Conservation (phyloP, 345 rosid species). For the Hibiscus trionum region DNA sequence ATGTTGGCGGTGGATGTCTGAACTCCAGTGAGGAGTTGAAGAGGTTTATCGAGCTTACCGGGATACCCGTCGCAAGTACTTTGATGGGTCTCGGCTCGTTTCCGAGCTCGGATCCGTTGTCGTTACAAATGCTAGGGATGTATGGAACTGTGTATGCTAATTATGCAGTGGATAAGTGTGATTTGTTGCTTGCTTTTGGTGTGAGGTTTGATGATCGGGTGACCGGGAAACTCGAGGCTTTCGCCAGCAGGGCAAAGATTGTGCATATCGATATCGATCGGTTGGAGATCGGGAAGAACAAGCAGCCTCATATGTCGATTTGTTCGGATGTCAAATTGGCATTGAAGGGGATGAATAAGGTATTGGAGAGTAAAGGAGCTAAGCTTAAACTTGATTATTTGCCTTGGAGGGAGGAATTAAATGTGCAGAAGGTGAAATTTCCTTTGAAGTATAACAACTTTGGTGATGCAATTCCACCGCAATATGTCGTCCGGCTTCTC, state of each 20-base stretch:
- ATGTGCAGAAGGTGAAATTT: constrained; percentile 52
- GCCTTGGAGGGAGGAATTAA: constrained; percentile 64
- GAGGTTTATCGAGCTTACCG: constrained; percentile 72
- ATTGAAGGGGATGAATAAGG: constrained; percentile 56
- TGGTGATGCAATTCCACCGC: constrained; percentile 84
- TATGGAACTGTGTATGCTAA: constrained; percentile 90
- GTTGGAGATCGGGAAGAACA: constrained; percentile 91
- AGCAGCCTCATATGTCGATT: constrained; percentile 82
- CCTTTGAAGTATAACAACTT: constrained; percentile 73
- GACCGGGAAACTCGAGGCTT: constrained; percentile 87
- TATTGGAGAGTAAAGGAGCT: constrained; percentile 42
- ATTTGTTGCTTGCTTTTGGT: constrained; percentile 84
- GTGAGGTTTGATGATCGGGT: constrained; percentile 97
- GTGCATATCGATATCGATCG: constrained; percentile 90
- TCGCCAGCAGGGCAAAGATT: constrained; percentile 87
- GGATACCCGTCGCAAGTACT: constrained; percentile 91
- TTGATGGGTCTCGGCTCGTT: constrained; percentile 88
- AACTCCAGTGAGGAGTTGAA: constrained; percentile 75
- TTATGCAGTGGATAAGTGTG: constrained; percentile 78
- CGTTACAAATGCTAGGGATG: constrained; percentile 91
- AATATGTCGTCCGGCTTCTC: constrained; percentile 44
- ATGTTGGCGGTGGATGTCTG: constrained; percentile 96
- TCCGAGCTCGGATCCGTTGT: constrained; percentile 53
- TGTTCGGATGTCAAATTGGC: constrained; percentile 81
- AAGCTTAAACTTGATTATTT: constrained; percentile 49